Conservation (phyloP, 1,139 yeast species). For the Suhomyces yuchorum region DNA sequence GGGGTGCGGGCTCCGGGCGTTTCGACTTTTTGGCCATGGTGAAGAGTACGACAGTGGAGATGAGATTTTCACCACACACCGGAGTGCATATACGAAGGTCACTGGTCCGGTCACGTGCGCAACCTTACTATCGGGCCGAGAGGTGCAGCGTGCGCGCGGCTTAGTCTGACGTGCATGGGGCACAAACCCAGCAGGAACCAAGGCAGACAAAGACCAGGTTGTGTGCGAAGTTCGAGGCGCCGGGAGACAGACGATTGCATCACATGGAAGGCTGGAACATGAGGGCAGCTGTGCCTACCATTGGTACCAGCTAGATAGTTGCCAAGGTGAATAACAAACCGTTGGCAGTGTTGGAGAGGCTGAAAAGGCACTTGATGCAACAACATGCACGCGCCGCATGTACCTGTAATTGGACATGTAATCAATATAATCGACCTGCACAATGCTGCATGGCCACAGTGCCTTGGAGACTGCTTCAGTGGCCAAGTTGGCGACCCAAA, state of each 20-base stretch:
- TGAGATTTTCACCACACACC: background rate
- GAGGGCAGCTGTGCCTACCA: background rate
- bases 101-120: no score
- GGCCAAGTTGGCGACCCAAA: no score
- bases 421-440: no score
- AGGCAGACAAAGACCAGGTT: background rate
- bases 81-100: background rate
- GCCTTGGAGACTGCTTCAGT: no score
- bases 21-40: slow-evolving; percentile 13
- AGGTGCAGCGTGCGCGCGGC: background rate
- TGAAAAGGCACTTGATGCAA: background rate
- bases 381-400: background rate
- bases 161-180: background rate
- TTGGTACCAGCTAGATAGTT: background rate
- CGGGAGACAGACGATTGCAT: background rate
- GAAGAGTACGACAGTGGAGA: background rate
- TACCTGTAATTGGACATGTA: background rate
- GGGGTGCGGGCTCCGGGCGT: slow-evolving; percentile 2
- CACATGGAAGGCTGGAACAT: background rate
- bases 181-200: background rate
- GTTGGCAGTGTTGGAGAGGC: background rate
- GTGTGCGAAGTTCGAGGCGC: background rate
- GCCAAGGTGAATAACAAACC: background rate
- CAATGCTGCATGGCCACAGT: background rate
- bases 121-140: no score